phyloP scores from a whole-genome alignment of 2,329 filamentous ascomycete species.

The Magnaporthales sp. region DNA sequence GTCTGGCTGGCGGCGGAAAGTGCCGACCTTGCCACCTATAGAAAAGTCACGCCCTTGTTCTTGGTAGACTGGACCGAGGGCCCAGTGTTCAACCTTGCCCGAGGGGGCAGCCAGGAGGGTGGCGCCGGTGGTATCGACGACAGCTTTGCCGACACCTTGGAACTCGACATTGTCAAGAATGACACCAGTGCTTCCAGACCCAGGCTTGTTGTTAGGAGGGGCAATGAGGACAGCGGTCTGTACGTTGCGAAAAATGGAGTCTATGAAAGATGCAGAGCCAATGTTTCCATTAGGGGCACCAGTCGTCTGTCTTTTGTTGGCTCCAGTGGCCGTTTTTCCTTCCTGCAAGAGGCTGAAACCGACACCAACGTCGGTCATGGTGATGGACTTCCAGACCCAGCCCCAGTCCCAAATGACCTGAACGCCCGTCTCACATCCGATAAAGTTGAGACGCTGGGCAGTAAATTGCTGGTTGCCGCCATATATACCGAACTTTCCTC shows the following conservation, averaged over 20 bases:
- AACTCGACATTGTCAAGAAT: not conserved
- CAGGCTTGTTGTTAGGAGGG: not conserved
- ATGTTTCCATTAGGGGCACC: not conserved
- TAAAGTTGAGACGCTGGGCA: conserved; percentile 10
- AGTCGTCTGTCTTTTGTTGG: not conserved
- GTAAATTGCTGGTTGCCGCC: conserved; percentile 11
- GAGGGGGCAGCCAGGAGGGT: not conserved
- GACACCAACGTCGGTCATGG: conserved; percentile 1
- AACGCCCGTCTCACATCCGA: conserved; percentile 5
- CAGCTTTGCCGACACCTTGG: not conserved
- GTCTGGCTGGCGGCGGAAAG: not conserved
- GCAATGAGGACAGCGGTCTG: not conserved
- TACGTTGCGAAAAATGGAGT: not conserved
- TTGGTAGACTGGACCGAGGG: not conserved
- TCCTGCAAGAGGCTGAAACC: conserved; percentile 1
- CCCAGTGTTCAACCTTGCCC: not conserved
- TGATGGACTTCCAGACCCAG: conserved; percentile 7
- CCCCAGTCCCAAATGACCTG: conserved; percentile 7
- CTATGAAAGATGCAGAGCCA: not conserved
- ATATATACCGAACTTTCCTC: conserved; percentile 47
- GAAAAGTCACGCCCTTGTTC: not conserved
- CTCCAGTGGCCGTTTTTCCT: too few species aligned
- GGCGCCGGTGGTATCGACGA: not conserved
- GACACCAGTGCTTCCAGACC: not conserved
- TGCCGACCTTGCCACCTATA: not conserved